Conservation (phyloP, 768 basidiomycete genomes). For the Fibroporia radiculosa region DNA sequence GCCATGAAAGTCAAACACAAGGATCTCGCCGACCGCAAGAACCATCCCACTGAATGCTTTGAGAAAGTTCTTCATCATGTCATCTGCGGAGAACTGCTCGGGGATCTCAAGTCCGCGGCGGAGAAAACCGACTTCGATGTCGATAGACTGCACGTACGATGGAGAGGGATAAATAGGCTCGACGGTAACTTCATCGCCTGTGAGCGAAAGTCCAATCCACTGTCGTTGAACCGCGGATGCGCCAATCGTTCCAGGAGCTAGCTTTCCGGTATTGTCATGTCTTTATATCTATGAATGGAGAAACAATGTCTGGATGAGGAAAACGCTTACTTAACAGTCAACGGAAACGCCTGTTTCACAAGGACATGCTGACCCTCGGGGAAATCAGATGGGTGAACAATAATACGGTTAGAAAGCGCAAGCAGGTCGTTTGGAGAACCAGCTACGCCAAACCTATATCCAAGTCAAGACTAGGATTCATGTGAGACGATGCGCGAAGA, state of each 20-base stretch:
- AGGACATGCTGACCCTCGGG: conserved; percentile 63
- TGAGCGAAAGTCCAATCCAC: conserved; percentile 81
- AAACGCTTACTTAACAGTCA: conserved; percentile 61
- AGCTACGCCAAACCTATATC: conserved; percentile 20
- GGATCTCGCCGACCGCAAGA: conserved; percentile 57
- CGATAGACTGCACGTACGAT: conserved; percentile 67
- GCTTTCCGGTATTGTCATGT: conserved; percentile 68
- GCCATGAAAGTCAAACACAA: conserved; percentile 86
- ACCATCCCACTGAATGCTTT: conserved; percentile 68
- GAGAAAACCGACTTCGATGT: conserved; percentile 70
- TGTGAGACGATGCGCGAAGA: not conserved
- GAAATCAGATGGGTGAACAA: conserved; percentile 78
- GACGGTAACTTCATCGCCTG: conserved; percentile 70
- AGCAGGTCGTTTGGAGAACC: conserved; percentile 29
- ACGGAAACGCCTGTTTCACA: conserved; percentile 60
- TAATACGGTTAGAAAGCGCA: conserved; percentile 74
- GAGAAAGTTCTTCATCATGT: conserved; percentile 69
- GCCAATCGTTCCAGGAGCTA: conserved; percentile 67
- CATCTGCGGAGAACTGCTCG: conserved; percentile 81
- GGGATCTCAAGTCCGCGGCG: conserved; percentile 44
- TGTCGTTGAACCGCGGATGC: conserved; percentile 72
- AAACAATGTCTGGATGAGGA: not conserved
- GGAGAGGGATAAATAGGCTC: conserved; percentile 44
- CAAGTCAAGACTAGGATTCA: not conserved
- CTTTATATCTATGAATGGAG: conserved; percentile 29